phyloP scores from a whole-genome alignment of 1,139 yeast species.

The Yamadazyma friedrichii region DNA sequence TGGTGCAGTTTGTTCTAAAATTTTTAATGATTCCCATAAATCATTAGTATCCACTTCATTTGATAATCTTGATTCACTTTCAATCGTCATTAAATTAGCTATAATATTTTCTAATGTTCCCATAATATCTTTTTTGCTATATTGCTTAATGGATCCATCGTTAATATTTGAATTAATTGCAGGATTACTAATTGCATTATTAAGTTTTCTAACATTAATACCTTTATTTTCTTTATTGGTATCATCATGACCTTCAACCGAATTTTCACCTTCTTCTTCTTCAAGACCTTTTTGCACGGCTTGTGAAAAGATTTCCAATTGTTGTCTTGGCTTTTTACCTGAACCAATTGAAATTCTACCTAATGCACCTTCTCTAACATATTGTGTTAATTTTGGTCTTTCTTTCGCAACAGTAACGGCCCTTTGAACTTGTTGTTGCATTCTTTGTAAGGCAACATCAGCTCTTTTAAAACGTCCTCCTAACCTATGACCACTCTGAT shows the following conservation, averaged over 20 bases:
- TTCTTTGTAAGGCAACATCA: slow-evolving; percentile 93
- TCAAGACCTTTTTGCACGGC: slow-evolving; percentile 50
- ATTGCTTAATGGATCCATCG: slow-evolving; percentile 27
- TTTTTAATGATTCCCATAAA: slow-evolving; percentile 79
- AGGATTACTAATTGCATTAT: slow-evolving; percentile 18
- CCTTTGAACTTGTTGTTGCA: slow-evolving; percentile 97
- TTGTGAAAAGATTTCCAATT: slow-evolving; percentile 65
- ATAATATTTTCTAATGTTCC: slow-evolving; percentile 74
- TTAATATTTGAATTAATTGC: slow-evolving; percentile 21
- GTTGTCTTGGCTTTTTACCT: slow-evolving; percentile 88
- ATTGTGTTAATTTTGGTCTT: slow-evolving; percentile 71
- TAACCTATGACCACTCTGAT: slow-evolving; percentile 87
- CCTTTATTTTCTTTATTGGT: slow-evolving; percentile 23
- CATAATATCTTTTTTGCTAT: slow-evolving; percentile 46
- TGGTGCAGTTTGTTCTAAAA: slow-evolving; percentile 50
- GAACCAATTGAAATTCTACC: slow-evolving; percentile 83
- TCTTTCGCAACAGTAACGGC: slow-evolving; percentile 96
- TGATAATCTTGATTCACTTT: slow-evolving; percentile 76
- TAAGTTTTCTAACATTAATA: slow-evolving; percentile 15
- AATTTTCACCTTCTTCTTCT: slow-evolving; percentile 28
- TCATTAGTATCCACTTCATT: slow-evolving; percentile 52
- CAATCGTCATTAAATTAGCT: slow-evolving; percentile 74
- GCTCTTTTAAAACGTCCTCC: slow-evolving; percentile 88
- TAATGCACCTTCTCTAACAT: slow-evolving; percentile 82
- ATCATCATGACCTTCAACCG: not conserved